Base-by-base conservation (phyloP, 2,329 filamentous ascomycete genomes). In the Colletotrichum coccodes region DNA sequence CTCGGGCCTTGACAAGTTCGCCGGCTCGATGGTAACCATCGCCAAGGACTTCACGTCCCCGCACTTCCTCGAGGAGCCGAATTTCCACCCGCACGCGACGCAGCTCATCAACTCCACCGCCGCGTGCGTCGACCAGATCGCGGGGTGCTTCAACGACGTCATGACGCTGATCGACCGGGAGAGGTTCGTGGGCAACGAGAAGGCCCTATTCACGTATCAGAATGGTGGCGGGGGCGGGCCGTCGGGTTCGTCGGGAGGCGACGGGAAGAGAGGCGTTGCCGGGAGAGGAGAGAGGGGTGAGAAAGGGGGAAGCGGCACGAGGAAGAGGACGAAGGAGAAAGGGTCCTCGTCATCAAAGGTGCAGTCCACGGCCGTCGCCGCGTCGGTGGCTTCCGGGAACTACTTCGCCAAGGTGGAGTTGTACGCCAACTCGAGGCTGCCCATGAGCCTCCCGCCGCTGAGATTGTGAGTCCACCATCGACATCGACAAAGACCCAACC, bases 401-500 rank as follows among this genome's bases (percentile, higher is more conserved):
- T 64, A 68, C 75, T 94, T 94, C 73, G 86, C 90, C 16, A 97
- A 96, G 77, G 92, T 94, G 16, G 91, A 94, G 74, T 80, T 90
- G 1, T 97, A 97, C 76, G 86, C 89, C 52, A 97, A 97, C 77
- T 93, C 94, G 2, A 89, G 87, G 64, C 82, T 97, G 6, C 92
- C 93, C 0, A 82, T 86, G 40, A 83, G 91, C 69, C 82, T 97
- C 2, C 88, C 90, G 1, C 87, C 89, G 0, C 84, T 96, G 54
- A 89, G 87, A 73, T 81, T 95, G 85, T 92, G 83, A 74, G 86
- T 79, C n/a, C 3, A 18, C 3, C 34, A 42, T n/a, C n/a, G n/a
- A n/a, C n/a, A n/a, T n/a, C n/a, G n/a, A n/a, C n/a, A 11, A 6
- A 18, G 2, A 12, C 26, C 21, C 30, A 1, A 9, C 23, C 5